phyloP scores from a whole-genome alignment of 2,329 filamentous ascomycete genomes.

The Hysterium pulicare region DNA sequence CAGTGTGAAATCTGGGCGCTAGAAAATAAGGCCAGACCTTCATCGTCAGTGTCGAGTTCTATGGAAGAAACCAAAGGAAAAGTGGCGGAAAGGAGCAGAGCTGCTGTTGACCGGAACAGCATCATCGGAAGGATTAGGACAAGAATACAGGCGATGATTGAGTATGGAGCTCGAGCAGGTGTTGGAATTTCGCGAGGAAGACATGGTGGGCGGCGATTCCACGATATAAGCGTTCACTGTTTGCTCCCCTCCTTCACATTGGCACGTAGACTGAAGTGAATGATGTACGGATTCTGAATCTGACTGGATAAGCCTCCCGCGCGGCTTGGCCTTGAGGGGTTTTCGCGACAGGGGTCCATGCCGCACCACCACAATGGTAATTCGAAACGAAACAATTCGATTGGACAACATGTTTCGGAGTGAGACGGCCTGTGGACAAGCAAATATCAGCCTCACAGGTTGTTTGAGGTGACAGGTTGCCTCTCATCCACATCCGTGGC shows the following conservation, averaged over 20 bases:
- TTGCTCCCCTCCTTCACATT: no score
- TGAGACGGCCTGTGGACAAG: not conserved
- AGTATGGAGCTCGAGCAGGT: not conserved
- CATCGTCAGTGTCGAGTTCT: conserved; percentile 31
- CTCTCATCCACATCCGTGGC: no score
- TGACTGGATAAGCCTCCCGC: not conserved
- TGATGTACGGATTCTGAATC: not conserved
- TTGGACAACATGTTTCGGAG: not conserved
- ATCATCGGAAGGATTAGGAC: conserved; percentile 27
- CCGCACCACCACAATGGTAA: no score
- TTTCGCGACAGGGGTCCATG: no score
- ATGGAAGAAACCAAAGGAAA: conserved; percentile 28
- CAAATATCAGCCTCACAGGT: not conserved
- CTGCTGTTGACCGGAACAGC: conserved; percentile 15
- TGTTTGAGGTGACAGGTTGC: not conserved
- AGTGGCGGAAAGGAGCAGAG: conserved; percentile 28
- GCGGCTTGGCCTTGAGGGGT: no score
- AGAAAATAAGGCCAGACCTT: conserved; percentile 10
- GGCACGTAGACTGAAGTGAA: no score
- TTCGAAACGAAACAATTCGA: no score
- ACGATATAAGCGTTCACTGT: no score
- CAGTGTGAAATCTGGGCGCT: not conserved
- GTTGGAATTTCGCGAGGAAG: not conserved
- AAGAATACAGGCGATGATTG: conserved; percentile 6
- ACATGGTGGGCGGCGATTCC: not conserved